phyloP scores from a whole-genome alignment of 306 rosid genomes.

The Lathyrus sativus region DNA sequence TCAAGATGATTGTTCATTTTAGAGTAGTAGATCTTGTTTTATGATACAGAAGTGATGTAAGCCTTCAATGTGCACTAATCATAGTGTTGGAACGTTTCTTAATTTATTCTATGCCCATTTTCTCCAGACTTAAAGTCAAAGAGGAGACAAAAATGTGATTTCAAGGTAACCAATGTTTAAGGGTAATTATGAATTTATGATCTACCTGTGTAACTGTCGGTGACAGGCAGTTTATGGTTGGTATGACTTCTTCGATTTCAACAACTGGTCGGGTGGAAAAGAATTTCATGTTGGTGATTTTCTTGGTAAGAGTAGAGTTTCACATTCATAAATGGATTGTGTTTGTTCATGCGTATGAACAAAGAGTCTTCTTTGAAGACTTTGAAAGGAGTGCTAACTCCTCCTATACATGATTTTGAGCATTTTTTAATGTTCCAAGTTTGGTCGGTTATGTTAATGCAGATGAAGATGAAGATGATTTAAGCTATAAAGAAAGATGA shows the following conservation, averaged over 20 bases:
- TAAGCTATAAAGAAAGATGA: no score
- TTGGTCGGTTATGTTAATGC: no score
- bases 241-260: not conserved
- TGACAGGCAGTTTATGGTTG: constrained; percentile 22
- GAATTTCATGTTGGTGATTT: not conserved
- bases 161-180: constrained; percentile 16
- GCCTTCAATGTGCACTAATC: not conserved
- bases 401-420: not conserved
- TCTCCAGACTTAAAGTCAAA: not conserved
- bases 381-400: not conserved
- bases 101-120: not conserved
- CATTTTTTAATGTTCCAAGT: no score
- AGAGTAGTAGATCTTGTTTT: no score
- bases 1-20: no score
- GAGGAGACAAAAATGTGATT: not conserved
- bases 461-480: no score
- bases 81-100: constrained; percentile 1
- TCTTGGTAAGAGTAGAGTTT: constrained; percentile 2
- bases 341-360: constrained; percentile 7
- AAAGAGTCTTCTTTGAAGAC: not conserved
- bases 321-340: not conserved
- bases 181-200: not conserved
- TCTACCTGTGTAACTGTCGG: not conserved
- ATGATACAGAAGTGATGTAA: no score
- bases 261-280: not conserved